Conservation (phyloP, 208 protist genomes). For the Wallacemonas collosoma region DNA sequence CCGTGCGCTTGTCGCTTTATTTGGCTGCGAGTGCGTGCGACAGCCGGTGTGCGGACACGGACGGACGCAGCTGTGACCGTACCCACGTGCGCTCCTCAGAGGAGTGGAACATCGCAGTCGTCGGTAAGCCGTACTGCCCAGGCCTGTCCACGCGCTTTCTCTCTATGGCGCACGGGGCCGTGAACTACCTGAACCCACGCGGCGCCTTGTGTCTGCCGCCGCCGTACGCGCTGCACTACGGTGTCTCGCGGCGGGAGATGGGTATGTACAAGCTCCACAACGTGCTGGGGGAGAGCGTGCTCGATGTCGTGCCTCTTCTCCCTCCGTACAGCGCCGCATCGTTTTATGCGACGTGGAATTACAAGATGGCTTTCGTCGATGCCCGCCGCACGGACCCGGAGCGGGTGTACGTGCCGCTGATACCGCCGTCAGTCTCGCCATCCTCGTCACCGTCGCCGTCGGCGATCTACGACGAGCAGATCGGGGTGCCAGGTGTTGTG, state of each 20-base stretch:
- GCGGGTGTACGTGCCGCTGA: conserved; percentile 1
- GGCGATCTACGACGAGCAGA: conserved; percentile 22
- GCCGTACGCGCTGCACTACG: conserved; percentile 18
- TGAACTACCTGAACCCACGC: conserved; percentile 27
- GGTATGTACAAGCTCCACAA: conserved; percentile 21
- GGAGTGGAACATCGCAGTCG: conserved; percentile 5
- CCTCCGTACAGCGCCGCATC: conserved; percentile 14
- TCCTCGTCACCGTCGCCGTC: neutral
- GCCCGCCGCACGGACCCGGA: neutral
- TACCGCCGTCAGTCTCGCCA: neutral
- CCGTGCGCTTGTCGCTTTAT: neutral
- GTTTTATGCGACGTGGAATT: conserved; percentile 23
- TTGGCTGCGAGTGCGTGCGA: too few relatives aligned
- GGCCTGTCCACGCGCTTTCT: conserved; percentile 15
- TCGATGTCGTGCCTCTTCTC: conserved; percentile 29
- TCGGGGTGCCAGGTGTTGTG: conserved; percentile 21
- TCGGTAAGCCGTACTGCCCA: conserved; percentile 11
- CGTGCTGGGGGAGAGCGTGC: conserved; percentile 22
- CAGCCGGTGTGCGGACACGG: too few relatives aligned
- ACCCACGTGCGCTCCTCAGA: neutral
- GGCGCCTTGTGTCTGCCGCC: conserved; percentile 22
- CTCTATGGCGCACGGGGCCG: conserved; percentile 17
- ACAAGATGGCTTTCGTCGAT: conserved; percentile 14
- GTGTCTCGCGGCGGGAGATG: conserved; percentile 10
- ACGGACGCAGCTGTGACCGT: too few relatives aligned